Evolutionary conservation across 179 eudicot species (phyloP).

Genomic region (Spinacia oleracea): DNA sequence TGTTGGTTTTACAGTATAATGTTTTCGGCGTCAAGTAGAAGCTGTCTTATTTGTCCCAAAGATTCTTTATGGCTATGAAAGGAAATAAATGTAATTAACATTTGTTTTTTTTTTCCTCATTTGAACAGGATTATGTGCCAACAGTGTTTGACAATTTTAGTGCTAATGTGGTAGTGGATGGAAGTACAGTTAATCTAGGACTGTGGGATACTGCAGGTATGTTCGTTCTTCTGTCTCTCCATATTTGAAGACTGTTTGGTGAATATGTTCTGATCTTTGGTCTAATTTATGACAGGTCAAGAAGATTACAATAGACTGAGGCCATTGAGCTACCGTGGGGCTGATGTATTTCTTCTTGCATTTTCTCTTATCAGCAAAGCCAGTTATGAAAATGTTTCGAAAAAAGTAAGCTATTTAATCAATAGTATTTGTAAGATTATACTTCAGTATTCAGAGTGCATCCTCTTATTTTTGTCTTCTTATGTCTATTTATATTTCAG

Average conservation of each 20-base stretch:
- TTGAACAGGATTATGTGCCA: constrained; percentile 47
- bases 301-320: constrained; percentile 53
- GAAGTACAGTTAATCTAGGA: constrained; percentile 48
- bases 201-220: constrained; percentile 55
- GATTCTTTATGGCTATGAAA: background rate
- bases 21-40: background rate
- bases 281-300: constrained; percentile 34
- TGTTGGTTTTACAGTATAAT: background rate
- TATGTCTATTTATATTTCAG: constrained; percentile 23
- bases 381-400: constrained; percentile 48
- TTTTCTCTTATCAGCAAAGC: constrained; percentile 54
- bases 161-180: constrained; percentile 52
- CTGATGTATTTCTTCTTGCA: constrained; percentile 53
- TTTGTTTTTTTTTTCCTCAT: background rate
- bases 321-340: constrained; percentile 50
- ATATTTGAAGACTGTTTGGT: background rate
- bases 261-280: constrained; percentile 10
- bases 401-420: constrained; percentile 34
- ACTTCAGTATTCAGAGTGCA: background rate
- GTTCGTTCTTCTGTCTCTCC: constrained; percentile 2
- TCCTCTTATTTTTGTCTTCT: constrained; percentile 13
- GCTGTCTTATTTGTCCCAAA: background rate
- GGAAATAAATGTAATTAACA: background rate
- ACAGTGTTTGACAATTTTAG: constrained; percentile 53
- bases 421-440: background rate